Base-by-base conservation (phyloP, 2,329 filamentous ascomycete genomes). In the Epichloe glyceriae region DNA sequence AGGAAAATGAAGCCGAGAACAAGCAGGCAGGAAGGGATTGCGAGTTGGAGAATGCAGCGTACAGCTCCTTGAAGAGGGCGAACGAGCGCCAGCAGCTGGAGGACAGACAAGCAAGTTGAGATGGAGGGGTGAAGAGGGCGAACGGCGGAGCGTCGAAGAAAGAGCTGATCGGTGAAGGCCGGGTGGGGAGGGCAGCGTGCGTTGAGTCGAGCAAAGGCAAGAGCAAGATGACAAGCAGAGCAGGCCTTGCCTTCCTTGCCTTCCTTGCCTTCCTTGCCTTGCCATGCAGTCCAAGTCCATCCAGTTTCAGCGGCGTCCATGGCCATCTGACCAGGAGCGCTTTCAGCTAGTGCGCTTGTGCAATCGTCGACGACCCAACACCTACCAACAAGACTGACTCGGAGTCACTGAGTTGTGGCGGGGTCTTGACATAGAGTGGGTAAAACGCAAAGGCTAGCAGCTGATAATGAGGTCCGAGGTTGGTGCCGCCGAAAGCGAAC, bases 401-500 rank as follows among this genome's bases (percentile, higher is more conserved):
- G 46, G 46, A 49, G 39, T n/a, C 41, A 41, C 35, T 52, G 46
- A 30, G 26, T 10, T 14, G 38, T 46, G 47, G 50, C 50, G 46
- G 46, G 47, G n/a, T 33, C 33, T 38, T 43, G 42, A 30, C 20
- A 30, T 6, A 1, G 8, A 30, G 26, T 30, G 26, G 26, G 49
- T 44, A 41, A 20, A 35, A 40, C 14, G 20, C 22, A 26, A 33
- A 39, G 50, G 41, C 50, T 46, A 52, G 50, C 35, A 52, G 50
- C 35, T 34, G 20, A 7, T 26, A 6, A 26, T 26, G 22, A 44
- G 45, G 26, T 20, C 34, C 26, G 26, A 44, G 39, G 26, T 20
- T 40, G 50, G 46, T 22, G 40, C 40, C 46, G 40, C 50, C 50
- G 50, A 39, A 46, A 40, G 48, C 35, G 41, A 20, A 30, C 26